Evolutionary conservation across 805 yeast genomes (phyloP).

Genomic region (Cyberlindnera euphorbiae): DNA sequence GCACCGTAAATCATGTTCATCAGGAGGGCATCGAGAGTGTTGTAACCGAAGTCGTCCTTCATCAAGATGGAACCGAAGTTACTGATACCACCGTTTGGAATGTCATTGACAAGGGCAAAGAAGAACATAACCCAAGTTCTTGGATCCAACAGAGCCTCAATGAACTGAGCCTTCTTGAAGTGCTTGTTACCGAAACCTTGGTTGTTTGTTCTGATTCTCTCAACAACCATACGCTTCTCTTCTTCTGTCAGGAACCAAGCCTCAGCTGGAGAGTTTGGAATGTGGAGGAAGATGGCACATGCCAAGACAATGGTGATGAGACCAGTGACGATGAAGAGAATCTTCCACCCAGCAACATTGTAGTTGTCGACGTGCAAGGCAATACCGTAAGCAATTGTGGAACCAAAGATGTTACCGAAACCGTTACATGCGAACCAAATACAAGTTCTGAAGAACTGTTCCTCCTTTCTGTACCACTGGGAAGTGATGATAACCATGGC

Average conservation of each 20-base stretch:
- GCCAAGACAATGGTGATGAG: conserved; percentile 50
- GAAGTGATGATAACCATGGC: conserved; percentile 51
- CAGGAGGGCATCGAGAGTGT: conserved; percentile 9
- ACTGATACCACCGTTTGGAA: conserved; percentile 48
- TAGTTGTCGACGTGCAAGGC: conserved; percentile 34
- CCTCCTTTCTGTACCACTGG: conserved; percentile 51
- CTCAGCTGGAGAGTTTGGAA: conserved; percentile 52
- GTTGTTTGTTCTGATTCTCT: conserved; percentile 48
- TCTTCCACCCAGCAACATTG: conserved; percentile 52
- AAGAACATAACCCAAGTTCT: conserved; percentile 45
- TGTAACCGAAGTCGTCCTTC: conserved; percentile 13
- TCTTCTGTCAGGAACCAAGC: conserved; percentile 43
- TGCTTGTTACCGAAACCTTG: conserved; percentile 55
- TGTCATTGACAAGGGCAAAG: conserved; percentile 35
- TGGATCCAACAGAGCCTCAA: conserved; percentile 45
- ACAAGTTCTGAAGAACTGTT: conserved; percentile 39
- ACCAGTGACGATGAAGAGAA: conserved; percentile 57
- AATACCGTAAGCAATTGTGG: conserved; percentile 52
- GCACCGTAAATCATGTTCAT: conserved; percentile 34
- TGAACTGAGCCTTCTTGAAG: conserved; percentile 51
- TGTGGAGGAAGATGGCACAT: conserved; percentile 38
- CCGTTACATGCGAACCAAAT: conserved; percentile 43
- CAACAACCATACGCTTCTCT: conserved; percentile 44
- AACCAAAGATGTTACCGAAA: conserved; percentile 43
- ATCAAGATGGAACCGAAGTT: conserved; percentile 19